Evolutionary conservation across 1,139 yeast genomes (phyloP), one percentile per base, ranked within the genome.

Genomic region (Hanseniaspora uvarum): DNA sequence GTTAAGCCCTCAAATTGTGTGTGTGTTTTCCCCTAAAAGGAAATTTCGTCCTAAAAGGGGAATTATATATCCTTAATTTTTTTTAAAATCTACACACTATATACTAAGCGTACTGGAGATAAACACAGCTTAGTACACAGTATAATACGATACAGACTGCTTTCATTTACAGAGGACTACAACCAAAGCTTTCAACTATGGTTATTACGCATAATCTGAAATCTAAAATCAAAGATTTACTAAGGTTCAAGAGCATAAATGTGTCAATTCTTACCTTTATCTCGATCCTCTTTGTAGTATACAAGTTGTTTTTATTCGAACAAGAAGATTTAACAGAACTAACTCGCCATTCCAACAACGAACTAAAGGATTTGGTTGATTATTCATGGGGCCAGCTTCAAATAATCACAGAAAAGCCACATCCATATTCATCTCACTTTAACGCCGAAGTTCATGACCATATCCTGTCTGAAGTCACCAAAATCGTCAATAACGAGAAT

Each of bases 371-470:
- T 14, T 60, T 68, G 8, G 63, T 81, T 6, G 70, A 76, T 16
- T 66, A 74, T 1, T 72, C 81, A 2, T 87, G 95, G 95, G 59
- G 67, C 5, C 85, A 81, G 60, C 72, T 87, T 54, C 94, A 86
- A 65, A 66, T 68, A 10, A 82, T 88, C 16, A 83, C 92, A 0
- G 63, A 68, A 41, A 67, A 74, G 43, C 80, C 79, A 57, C 96
- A 89, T 67, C 87, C 96, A 0, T 88, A 84, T 66, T 79, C 80
- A 28, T 82, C 95, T 0, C 76, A 72, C 55, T 86, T 81, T 7
- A 88, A 87, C 66, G 94, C 83, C 64, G 72, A 69, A 30, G 87
- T 87, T 14, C 92, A 85, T 65, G 81, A 80, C 58, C 86, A 80
- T 63, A 68, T 89, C 46, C 65, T 78, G 50, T 56, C 64, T 5